phyloP scores from a whole-genome alignment of 345 rosid species.

The Psidium friedrichsthalianum region DNA sequence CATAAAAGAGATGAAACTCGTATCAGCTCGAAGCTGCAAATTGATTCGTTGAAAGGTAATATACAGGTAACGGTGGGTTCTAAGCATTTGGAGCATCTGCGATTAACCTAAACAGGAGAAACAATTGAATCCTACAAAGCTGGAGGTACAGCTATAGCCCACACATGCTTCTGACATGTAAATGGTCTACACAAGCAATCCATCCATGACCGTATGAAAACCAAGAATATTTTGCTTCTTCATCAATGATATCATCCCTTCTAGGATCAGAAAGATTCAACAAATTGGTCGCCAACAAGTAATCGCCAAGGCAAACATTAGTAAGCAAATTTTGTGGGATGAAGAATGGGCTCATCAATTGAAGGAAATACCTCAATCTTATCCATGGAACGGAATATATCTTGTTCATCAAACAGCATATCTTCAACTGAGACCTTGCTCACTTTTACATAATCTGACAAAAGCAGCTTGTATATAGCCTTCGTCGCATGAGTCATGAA shows the following conservation, averaged over 20 bases:
- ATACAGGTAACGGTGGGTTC: neutral
- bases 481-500: slow-evolving; percentile 99
- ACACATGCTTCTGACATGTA: neutral
- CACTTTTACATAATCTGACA: slow-evolving; percentile 93
- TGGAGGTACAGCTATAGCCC: neutral
- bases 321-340: neutral
- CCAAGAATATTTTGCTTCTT: neutral
- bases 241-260: neutral
- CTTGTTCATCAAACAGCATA: slow-evolving; percentile 91
- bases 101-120: neutral
- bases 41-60: neutral
- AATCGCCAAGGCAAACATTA: neutral
- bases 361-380: slow-evolving; percentile 63
- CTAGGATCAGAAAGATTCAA: neutral
- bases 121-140: neutral
- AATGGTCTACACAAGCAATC: neutral
- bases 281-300: neutral
- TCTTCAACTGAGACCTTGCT: slow-evolving; percentile 98
- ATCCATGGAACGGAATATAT: slow-evolving; percentile 80
- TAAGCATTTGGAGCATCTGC: neutral
- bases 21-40: neutral
- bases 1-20: neutral
- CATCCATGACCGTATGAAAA: neutral
- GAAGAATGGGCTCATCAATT: neutral
- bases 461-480: slow-evolving; percentile 75